phyloP scores from a whole-genome alignment of 148 eudicot genomes.

The Vaccinium macrocarpon region DNA sequence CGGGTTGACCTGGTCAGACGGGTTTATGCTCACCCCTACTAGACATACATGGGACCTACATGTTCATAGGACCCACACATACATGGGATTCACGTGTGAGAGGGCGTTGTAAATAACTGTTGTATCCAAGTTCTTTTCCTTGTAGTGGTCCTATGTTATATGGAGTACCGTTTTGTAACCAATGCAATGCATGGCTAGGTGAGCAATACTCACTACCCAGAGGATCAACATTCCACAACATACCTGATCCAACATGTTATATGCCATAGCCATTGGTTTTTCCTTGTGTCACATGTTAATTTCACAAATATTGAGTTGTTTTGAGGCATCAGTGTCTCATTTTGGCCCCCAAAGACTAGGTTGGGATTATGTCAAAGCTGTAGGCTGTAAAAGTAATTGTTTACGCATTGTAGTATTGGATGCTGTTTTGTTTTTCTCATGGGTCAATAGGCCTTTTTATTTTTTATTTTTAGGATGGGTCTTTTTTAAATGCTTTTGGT shows the following conservation, averaged over 20 bases:
- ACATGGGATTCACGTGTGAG: too few relatives aligned
- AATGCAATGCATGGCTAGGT: not conserved
- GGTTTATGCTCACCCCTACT: too few relatives aligned
- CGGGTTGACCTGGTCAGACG: too few relatives aligned
- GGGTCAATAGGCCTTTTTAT: too few relatives aligned
- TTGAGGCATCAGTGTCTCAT: not conserved
- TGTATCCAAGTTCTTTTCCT: not conserved
- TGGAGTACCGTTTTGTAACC: not conserved
- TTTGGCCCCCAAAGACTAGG: conserved; percentile 5
- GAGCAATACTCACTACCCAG: not conserved
- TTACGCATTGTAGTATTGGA: not conserved
- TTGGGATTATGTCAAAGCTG: not conserved
- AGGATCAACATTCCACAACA: not conserved
- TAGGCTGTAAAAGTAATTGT: not conserved
- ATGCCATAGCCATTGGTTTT: not conserved
- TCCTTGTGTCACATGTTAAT: not conserved
- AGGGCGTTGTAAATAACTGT: too few relatives aligned
- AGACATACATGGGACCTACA: too few relatives aligned
- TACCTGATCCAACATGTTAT: not conserved
- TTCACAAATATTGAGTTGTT: not conserved
- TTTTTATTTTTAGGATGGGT: not conserved
- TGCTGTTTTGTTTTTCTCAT: not conserved
- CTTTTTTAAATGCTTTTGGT: conserved; percentile 14
- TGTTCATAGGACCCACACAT: too few relatives aligned
- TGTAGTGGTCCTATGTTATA: not conserved